Percentiles rank a stretch among this genome's conserved stretches.
Evolutionary conservation across 352 stramenopile species (phyloP).

Genomic region (Blastocystis hominis): DNA sequence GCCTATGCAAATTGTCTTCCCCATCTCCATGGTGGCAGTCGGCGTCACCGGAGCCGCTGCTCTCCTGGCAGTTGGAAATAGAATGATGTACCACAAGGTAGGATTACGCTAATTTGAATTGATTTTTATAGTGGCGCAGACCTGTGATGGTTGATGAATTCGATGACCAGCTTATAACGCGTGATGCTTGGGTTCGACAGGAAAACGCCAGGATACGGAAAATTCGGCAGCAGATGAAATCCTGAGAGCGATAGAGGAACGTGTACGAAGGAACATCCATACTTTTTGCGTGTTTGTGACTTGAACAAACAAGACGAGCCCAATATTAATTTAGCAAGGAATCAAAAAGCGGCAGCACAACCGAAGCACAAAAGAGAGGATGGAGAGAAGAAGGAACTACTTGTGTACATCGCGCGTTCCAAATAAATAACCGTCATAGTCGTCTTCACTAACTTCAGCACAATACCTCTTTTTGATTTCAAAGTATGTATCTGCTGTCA

Average conservation of each 20-base stretch:
- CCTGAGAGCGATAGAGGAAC: background rate
- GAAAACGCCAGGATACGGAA: background rate
- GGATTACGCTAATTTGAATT: background rate
- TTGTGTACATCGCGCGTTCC: slow-evolving; percentile 38
- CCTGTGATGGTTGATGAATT: slow-evolving; percentile 52
- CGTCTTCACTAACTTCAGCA: background rate
- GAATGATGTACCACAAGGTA: slow-evolving; percentile 29
- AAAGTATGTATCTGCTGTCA: slow-evolving; percentile 53
- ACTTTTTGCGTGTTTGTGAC: background rate
- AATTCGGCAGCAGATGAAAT: background rate
- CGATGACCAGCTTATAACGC: background rate
- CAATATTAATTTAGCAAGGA: slow-evolving; percentile 8
- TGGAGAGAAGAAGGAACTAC: slow-evolving; percentile 17
- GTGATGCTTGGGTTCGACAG: slow-evolving; percentile 37
- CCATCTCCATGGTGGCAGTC: slow-evolving; percentile 39
- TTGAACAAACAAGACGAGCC: slow-evolving; percentile 24
- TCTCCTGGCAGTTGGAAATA: slow-evolving; percentile 22
- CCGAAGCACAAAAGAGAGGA: background rate
- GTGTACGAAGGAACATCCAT: slow-evolving; percentile 10
- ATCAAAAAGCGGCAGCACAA: slow-evolving; percentile 32
- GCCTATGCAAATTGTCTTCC: slow-evolving; percentile 58
- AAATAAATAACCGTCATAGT: slow-evolving; percentile 34
- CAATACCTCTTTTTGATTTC: slow-evolving; percentile 8
- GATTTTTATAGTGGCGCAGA: background rate
- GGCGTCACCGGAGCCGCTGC: slow-evolving; percentile 15